A percentile compares a stretch with the other conserved stretches of the same genome.
Evolutionary conservation across 2,329 filamentous ascomycete genomes (phyloP).

Genomic region (Grosmannia clavigera): DNA sequence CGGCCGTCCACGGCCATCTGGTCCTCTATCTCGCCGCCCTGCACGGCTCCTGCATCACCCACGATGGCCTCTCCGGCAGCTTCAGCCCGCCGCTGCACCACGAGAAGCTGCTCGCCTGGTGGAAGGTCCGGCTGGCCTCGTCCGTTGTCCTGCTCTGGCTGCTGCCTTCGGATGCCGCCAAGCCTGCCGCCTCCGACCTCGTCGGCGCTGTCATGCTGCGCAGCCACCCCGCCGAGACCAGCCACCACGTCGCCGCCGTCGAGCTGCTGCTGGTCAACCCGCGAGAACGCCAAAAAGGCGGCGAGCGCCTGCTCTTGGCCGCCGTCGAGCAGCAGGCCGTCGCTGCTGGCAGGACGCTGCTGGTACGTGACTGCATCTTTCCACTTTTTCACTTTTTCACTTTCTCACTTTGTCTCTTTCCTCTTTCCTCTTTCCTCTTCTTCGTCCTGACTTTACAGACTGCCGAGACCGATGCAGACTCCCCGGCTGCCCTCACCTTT

Average conservation of each 20-base stretch:
- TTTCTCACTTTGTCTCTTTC: background rate
- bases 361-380: conserved; percentile 30
- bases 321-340: conserved; percentile 43
- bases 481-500: conserved; percentile 36
- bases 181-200: conserved; percentile 27
- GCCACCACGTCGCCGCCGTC: conserved; percentile 38
- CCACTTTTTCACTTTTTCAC: background rate
- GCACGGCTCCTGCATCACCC: conserved; percentile 45
- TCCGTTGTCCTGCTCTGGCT: conserved; percentile 41
- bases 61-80: conserved; percentile 42
- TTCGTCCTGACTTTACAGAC: conserved; percentile 9
- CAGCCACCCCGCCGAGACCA: conserved; percentile 41
- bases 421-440: background rate
- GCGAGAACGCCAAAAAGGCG: conserved; percentile 35
- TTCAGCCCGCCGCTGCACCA: conserved; percentile 48
- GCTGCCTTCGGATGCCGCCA: background rate
- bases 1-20: conserved; percentile 34
- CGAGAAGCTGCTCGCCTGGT: conserved; percentile 43
- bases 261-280: conserved; percentile 47
- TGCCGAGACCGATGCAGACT: conserved; percentile 34
- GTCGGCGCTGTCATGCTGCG: conserved; percentile 44
- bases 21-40: conserved; percentile 44
- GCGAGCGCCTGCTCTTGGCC: conserved; percentile 37
- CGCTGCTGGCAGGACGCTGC: conserved; percentile 32
- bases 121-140: conserved; percentile 40